Evolutionary conservation across 2,329 filamentous ascomycete genomes (phyloP), one percentile per base, ranked within the genome.

Genomic region (Onygenales sp.): DNA sequence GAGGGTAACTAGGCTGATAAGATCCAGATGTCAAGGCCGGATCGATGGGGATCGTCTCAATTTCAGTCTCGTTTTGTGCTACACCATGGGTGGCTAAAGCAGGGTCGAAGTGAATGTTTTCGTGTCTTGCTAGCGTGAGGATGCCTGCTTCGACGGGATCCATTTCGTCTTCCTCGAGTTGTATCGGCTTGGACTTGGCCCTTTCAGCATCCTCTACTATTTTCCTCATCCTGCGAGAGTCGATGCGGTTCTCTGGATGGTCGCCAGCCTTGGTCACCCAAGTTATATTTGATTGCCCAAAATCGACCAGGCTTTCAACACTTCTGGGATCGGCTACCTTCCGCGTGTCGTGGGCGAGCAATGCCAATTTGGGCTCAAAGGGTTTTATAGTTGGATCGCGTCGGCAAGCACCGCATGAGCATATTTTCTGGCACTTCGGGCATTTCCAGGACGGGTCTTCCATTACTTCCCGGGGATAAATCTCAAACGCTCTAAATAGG

Each of bases 281-380:
- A 42, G 79, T 81, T 31, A 95, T 75, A 66, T 98, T 98, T 51
- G 94, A 92, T 42, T 88, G 77, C 31, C 87, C 84, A 68, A 96
- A 96, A 65, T 97, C 90, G 7, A 97, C 89, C 21, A 97, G 78
- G 27, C 84, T 85, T 67, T 97, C 92, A 5, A 95, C 83, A 63
- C 91, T 96, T 56, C 93, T 84, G 50, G 88, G 86, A 69, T 98
- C 93, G 2, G 93, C 92, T 48, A 97, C 84, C 36, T 87, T 86
- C 52, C 84, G 87, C 0, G 93, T 98, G 60, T 97, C 90, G 62
- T 96, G 90, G 0, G 93, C 93, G 2, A 97, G 79, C 1, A 92
- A 76, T 0, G 90, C 95, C 54, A 86, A 88, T 62, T 88, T 93
- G 0, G 93, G 93, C 50, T 87, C 82, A 63, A 95, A 95, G 0